phyloP scores from a whole-genome alignment of 2,329 filamentous ascomycete genomes.

The Nothophaeocryptopus gaeumannii region DNA sequence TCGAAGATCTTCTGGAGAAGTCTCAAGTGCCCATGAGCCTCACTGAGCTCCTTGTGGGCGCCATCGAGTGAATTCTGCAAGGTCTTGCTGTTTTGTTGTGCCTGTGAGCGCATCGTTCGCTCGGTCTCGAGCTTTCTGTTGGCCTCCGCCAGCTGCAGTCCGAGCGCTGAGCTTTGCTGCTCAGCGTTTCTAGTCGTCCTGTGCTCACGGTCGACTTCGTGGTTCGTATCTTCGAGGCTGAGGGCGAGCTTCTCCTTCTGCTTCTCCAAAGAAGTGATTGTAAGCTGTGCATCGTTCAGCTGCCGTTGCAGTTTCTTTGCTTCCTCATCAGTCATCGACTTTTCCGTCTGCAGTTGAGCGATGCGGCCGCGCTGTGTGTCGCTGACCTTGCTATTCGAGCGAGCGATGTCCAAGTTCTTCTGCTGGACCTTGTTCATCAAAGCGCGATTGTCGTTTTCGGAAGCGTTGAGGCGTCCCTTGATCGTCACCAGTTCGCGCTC shows the following conservation, averaged over 20 bases:
- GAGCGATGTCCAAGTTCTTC: conserved; percentile 92
- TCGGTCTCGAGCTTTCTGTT: conserved; percentile 90
- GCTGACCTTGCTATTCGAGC: conserved; percentile 79
- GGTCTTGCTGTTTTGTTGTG: conserved; percentile 78
- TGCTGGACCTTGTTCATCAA: conserved; percentile 97
- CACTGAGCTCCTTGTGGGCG: conserved; percentile 75
- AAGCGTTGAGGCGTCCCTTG: conserved; percentile 83
- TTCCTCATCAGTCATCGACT: conserved; percentile 76
- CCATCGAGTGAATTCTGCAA: conserved; percentile 76
- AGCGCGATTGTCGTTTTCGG: conserved; percentile 92
- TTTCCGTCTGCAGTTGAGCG: conserved; percentile 74
- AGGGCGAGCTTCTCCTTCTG: conserved; percentile 89
- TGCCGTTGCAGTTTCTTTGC: conserved; percentile 78
- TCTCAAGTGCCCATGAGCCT: conserved; percentile 75
- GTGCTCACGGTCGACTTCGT: conserved; percentile 85
- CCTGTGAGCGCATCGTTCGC: conserved; percentile 77
- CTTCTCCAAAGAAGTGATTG: conserved; percentile 82
- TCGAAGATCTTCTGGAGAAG: conserved; percentile 84
- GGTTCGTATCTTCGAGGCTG: conserved; percentile 84
- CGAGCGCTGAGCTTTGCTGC: conserved; percentile 76
- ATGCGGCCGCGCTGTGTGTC: conserved; percentile 80
- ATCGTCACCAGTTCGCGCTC: conserved; percentile 88
- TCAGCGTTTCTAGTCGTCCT: conserved; percentile 88
- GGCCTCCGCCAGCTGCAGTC: conserved; percentile 79
- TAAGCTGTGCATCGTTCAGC: conserved; percentile 78